Base-by-base conservation (phyloP, 305 asterid species). In the Rubia tinctorum region DNA sequence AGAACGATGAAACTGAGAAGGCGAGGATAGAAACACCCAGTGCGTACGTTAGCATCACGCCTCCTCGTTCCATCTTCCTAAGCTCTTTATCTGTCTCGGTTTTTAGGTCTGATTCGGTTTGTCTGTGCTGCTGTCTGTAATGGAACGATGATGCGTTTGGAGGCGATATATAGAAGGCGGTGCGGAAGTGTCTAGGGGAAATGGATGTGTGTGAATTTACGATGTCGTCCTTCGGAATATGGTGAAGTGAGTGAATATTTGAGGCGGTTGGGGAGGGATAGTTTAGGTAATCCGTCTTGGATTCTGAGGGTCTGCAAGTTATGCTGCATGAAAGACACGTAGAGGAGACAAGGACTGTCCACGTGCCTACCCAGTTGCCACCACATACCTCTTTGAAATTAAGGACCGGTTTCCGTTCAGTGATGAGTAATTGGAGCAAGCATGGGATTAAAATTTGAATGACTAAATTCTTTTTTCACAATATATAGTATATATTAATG, bases 31-130 rank as follows among this genome's bases (percentile, higher is more conserved):
- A 68, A 65, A 80, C 64, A 58, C 69, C 12, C 25, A 69, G 68
- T 0, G 88, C 81, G 87, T 68, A 83, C 37, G 72, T 68, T 83
- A 89, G 83, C 73, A 63, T 30, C 73, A 83, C 80, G 61, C 74
- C 77, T 78, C 85, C 81, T 60, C 75, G 73, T 59, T 63, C 73
- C 89, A 90, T 82, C 70, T 20, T 55, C 18, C 6, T 8, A 2
- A 3, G 30, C 30, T 10, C n/a, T n/a, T 3, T 6, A 10, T 44
- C 25, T 11, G 11, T 8, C 59, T 71, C 73, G 76, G 60, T 39
- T 45, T 10, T 25, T 49, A 13, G n/a, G 15, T 37, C 2, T 12
- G 18, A 2, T 1, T 68, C 40, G 0, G 59, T 18, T 17, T 0
- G 0, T 27, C 11, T 60, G 42, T 51, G 17, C 18, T 53, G 59